These are phyloP conservation scores for Metschnikowia arizonensis DNA, from an alignment of 805 yeast genomes.

Conservation along the genomic window DNA sequence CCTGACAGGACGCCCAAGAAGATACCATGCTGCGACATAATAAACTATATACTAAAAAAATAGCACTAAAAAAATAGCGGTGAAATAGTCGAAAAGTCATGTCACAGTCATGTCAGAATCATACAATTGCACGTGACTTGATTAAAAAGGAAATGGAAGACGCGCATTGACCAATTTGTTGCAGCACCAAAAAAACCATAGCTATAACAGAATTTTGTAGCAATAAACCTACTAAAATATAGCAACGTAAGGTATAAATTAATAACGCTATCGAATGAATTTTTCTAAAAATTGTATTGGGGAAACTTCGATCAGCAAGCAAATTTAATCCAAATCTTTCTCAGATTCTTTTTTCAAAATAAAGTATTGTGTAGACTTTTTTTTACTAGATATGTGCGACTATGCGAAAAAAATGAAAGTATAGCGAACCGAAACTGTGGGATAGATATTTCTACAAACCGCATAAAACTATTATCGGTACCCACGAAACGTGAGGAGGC, in stretches of 20 bases:
- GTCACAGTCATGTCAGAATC: background rate
- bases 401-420: background rate
- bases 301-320: too few species aligned
- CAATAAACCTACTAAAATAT: background rate
- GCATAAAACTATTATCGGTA: background rate
- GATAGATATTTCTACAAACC: too few species aligned
- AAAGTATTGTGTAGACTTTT: background rate
- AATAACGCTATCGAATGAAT: too few species aligned
- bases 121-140: conserved; percentile 7
- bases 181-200: conserved; percentile 1
- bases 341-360: background rate
- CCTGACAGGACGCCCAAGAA: background rate
- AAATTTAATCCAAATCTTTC: too few species aligned
- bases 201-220: background rate
- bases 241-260: too few species aligned
- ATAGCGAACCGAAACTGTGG: background rate
- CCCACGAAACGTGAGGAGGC: conserved; percentile 2
- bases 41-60: too few species aligned
- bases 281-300: background rate
- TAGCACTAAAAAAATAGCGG: too few species aligned
- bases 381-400: too few species aligned
- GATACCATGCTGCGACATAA: background rate
- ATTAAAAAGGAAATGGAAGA: background rate
- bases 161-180: background rate
- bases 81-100: background rate